A percentile compares a stretch with the other conserved stretches of the same genome.
These are phyloP conservation scores for Fragaria nilgerrensis DNA, from an alignment of 306 rosid genomes.

Conservation along the genomic window DNA sequence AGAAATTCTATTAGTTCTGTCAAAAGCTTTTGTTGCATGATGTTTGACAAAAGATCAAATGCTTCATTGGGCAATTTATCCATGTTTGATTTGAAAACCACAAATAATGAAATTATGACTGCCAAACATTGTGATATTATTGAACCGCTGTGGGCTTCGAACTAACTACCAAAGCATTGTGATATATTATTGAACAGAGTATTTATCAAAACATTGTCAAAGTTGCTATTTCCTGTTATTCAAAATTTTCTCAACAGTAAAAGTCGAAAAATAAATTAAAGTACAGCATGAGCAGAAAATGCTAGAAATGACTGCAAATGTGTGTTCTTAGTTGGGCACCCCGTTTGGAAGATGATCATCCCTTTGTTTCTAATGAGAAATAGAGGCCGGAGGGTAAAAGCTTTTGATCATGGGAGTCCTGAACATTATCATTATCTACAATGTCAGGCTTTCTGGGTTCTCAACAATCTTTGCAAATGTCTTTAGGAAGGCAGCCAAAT, in stretches of 20 bases:
- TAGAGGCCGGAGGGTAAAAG: constrained; percentile 6
- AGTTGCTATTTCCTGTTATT: constrained; percentile 26
- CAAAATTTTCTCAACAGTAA: constrained; percentile 26
- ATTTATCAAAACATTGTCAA: constrained; percentile 5
- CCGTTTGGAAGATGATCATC: constrained; percentile 7
- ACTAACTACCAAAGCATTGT: constrained; percentile 12
- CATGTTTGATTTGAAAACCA: neutral
- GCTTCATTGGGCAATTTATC: neutral
- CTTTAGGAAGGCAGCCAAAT: constrained; percentile 83
- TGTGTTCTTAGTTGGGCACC: constrained; percentile 22
- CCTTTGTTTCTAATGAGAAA: constrained; percentile 22
- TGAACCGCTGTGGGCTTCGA: neutral
- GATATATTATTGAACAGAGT: constrained; percentile 7
- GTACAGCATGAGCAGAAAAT: constrained; percentile 24
- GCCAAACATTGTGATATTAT: neutral
- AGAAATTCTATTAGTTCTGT: neutral
- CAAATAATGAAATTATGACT: neutral
- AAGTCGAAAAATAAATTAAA: constrained; percentile 10
- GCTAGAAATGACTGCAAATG: constrained; percentile 27
- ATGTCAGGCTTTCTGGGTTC: constrained; percentile 81
- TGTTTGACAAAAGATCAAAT: neutral
- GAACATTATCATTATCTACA: constrained; percentile 46
- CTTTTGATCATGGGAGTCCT: constrained; percentile 20
- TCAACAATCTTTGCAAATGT: constrained; percentile 76
- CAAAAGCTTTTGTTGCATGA: neutral